phyloP scores from a whole-genome alignment of 352 stramenopile genomes.

The Blastocystis sp. region DNA sequence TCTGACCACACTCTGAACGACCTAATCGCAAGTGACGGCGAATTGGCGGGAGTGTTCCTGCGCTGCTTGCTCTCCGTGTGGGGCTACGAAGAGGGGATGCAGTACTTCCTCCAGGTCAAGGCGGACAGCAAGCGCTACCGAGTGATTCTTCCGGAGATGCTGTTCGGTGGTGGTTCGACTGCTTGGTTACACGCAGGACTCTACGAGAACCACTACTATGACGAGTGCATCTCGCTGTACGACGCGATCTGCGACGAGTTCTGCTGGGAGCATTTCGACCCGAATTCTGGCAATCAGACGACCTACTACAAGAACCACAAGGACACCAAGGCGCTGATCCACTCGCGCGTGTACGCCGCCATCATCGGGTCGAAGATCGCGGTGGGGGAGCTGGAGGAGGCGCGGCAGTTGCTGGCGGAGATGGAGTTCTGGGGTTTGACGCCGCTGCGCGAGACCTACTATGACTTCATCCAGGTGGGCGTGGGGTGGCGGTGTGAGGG shows the following conservation, averaged over 20 bases:
- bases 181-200: not conserved
- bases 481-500: not conserved
- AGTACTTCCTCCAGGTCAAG: constrained; percentile 39
- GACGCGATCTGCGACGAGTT: constrained; percentile 10
- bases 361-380: constrained; percentile 52
- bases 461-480: constrained; percentile 45
- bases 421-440: constrained; percentile 8
- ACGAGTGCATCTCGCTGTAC: constrained; percentile 49
- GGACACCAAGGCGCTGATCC: constrained; percentile 13
- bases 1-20: not conserved
- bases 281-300: not conserved
- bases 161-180: not conserved
- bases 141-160: constrained; percentile 50
- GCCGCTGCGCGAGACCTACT: constrained; percentile 48
- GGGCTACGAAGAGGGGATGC: constrained; percentile 58
- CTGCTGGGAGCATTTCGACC: constrained; percentile 30
- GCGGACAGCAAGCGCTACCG: constrained; percentile 1
- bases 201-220: constrained; percentile 17
- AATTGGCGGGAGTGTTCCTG: constrained; percentile 20
- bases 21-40: not conserved
- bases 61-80: not conserved
- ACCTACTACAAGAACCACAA: constrained; percentile 20
- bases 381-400: not conserved
- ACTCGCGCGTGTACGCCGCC: constrained; percentile 49
- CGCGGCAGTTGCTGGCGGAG: not conserved